Conservation (phyloP, 139 green algal genomes). For the Tetradesmus obliquus region DNA sequence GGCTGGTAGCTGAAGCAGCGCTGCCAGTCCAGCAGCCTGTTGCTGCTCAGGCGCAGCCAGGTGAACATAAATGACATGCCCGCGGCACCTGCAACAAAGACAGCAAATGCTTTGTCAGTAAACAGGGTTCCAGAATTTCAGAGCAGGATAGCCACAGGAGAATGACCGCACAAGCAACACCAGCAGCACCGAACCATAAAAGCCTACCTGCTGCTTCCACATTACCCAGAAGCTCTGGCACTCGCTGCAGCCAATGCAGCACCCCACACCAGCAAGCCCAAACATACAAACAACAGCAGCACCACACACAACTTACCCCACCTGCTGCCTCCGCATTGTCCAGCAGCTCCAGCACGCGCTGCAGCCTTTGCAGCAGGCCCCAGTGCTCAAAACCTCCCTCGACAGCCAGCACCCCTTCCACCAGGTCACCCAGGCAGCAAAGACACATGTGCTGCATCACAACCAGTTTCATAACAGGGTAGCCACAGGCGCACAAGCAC, state of each 20-base stretch:
- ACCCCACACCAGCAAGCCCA: slow-evolving; percentile 63
- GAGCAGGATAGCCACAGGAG: not conserved
- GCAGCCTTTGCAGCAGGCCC: slow-evolving; percentile 80
- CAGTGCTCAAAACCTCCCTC: slow-evolving; percentile 72
- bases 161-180: not conserved
- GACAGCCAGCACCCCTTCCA: slow-evolving; percentile 61
- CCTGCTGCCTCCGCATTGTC: slow-evolving; percentile 70
- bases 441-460: not conserved
- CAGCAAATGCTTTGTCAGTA: not conserved
- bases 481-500: not conserved
- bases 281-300: slow-evolving; percentile 3
- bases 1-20: slow-evolving; percentile 80
- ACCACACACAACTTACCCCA: slow-evolving; percentile 1
- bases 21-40: slow-evolving; percentile 85
- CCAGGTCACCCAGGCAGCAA: slow-evolving; percentile 1
- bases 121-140: not conserved
- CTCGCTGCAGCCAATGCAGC: slow-evolving; percentile 77
- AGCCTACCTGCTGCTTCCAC: slow-evolving; percentile 67
- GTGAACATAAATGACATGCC: slow-evolving; percentile 83
- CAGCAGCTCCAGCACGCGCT: slow-evolving; percentile 77
- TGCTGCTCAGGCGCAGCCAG: slow-evolving; percentile 84
- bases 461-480: not conserved
- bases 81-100: slow-evolving; percentile 52
- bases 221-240: slow-evolving; percentile 71
- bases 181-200: not conserved